Conservation (phyloP, 495 filamentous ascomycete species). For the Aspergillus mulundensis region DNA sequence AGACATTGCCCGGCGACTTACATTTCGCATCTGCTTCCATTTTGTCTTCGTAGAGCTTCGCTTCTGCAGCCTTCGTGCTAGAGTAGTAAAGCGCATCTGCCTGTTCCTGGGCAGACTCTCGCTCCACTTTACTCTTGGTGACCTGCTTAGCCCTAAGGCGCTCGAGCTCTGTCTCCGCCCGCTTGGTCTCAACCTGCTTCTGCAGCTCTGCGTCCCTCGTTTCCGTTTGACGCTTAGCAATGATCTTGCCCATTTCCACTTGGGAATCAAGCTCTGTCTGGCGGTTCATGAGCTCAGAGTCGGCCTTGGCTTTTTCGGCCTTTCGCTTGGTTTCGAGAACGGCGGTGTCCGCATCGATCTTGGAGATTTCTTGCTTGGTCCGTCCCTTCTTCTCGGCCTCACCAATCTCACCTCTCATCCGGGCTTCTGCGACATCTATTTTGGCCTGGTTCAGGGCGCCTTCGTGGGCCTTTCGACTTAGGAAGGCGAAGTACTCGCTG, state of each 20-base stretch:
- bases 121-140: conserved; percentile 67
- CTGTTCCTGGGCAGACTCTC: conserved; percentile 68
- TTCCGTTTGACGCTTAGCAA: conserved; percentile 66
- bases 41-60: conserved; percentile 52
- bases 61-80: conserved; percentile 50
- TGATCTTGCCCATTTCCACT: conserved; percentile 67
- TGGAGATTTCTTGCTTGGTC: conserved; percentile 74
- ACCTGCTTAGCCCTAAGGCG: conserved; percentile 70
- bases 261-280: conserved; percentile 67
- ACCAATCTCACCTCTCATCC: conserved; percentile 73
- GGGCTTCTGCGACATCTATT: conserved; percentile 75
- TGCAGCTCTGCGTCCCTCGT: conserved; percentile 70
- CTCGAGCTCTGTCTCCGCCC: conserved; percentile 74
- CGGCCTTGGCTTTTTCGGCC: conserved; percentile 70
- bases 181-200: conserved; percentile 67
- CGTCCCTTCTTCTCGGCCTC: conserved; percentile 73
- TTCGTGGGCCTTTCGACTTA: conserved; percentile 78
- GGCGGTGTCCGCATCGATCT: conserved; percentile 76
- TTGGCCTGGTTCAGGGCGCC: conserved; percentile 75
- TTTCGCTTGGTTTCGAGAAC: conserved; percentile 80
- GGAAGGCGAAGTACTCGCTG: conserved; percentile 72
- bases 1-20: conserved; percentile 11
- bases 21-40: conserved; percentile 53
- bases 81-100: conserved; percentile 59
- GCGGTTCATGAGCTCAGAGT: conserved; percentile 64